Percentiles rank a stretch among this genome's conserved stretches.
phyloP scores from a whole-genome alignment of 257 asterid species.

The Solanum arcanum region DNA sequence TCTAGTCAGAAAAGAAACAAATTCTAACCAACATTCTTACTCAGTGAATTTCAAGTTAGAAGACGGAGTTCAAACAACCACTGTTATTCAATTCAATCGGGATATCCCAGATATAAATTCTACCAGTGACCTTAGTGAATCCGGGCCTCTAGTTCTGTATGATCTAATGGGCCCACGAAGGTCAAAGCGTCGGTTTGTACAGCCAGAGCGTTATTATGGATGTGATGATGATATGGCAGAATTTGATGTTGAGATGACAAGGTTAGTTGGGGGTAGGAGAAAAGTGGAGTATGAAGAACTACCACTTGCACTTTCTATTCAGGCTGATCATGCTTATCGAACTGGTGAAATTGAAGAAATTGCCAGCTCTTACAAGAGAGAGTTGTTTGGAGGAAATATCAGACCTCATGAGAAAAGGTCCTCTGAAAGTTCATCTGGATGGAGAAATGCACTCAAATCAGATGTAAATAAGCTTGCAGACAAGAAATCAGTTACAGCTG shows the following conservation, averaged over 20 bases:
- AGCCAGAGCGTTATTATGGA: constrained; percentile 73
- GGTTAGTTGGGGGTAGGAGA: constrained; percentile 59
- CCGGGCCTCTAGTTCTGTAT: constrained; percentile 20
- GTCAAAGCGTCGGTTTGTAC: constrained; percentile 59
- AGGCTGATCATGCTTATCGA: constrained; percentile 47
- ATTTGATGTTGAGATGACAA: constrained; percentile 55
- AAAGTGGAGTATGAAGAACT: constrained; percentile 17
- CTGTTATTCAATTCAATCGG: constrained; percentile 18
- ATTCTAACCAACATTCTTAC: constrained; percentile 7
- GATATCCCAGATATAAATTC: constrained; percentile 11
- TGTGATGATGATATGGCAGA: constrained; percentile 47
- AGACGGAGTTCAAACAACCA: constrained; percentile 35
- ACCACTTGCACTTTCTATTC: constrained; percentile 64
- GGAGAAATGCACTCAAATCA: constrained; percentile 10
- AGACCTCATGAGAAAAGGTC: constrained; percentile 1
- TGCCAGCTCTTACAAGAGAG: constrained; percentile 3
- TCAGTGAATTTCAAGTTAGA: constrained; percentile 58
- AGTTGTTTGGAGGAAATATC: constrained; percentile 6
- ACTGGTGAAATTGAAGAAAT: constrained; percentile 10
- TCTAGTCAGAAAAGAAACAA: constrained; percentile 6
- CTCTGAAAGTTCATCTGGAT: constrained; percentile 1
- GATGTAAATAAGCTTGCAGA: constrained; percentile 1
- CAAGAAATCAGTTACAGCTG: background rate
- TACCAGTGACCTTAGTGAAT: constrained; percentile 8
- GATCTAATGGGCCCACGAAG: constrained; percentile 51